Percentiles rank a stretch among this genome's conserved stretches.
phyloP scores from a whole-genome alignment of 768 basidiomycete genomes.

The Lepiota venenata region DNA sequence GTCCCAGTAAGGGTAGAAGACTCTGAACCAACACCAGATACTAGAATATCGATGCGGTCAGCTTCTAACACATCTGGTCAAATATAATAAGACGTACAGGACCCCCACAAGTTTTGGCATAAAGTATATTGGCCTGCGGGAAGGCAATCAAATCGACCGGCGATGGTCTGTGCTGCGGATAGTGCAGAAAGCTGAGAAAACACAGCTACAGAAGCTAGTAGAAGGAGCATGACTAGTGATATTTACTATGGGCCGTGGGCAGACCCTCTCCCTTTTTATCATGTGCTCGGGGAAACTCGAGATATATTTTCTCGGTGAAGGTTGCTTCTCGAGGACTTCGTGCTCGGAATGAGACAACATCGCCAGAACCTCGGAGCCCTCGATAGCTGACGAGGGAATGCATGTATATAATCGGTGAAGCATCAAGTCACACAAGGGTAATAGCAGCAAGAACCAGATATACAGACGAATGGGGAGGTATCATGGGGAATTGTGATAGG shows the following conservation, averaged over 20 bases:
- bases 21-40: slow-evolving; percentile 44
- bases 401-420: not conserved
- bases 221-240: not conserved
- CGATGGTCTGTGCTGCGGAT: slow-evolving; percentile 5
- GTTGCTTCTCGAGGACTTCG: not conserved
- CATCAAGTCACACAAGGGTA: not conserved
- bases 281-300: slow-evolving; percentile 4
- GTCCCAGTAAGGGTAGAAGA: slow-evolving; percentile 41
- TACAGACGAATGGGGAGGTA: too few relatives aligned
- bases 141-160: slow-evolving; percentile 6
- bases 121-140: slow-evolving; percentile 39
- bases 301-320: not conserved
- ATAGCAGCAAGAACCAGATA: too few relatives aligned
- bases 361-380: slow-evolving; percentile 1
- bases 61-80: too few relatives aligned
- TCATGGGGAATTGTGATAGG: too few relatives aligned
- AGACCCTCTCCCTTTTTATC: not conserved
- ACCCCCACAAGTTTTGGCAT: slow-evolving; percentile 59
- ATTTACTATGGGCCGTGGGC: not conserved
- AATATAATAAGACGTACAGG: slow-evolving; percentile 23
- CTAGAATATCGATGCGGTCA: not conserved
- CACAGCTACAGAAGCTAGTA: not conserved
- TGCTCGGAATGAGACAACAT: not conserved
- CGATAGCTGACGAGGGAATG: not conserved
- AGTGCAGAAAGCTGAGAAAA: slow-evolving; percentile 1